A percentile compares a stretch with the other conserved stretches of the same genome.
These are phyloP conservation scores for Apiotrichum akiyoshidainum DNA, from an alignment of 1,284 basidiomycete species.

Conservation along the genomic window DNA sequence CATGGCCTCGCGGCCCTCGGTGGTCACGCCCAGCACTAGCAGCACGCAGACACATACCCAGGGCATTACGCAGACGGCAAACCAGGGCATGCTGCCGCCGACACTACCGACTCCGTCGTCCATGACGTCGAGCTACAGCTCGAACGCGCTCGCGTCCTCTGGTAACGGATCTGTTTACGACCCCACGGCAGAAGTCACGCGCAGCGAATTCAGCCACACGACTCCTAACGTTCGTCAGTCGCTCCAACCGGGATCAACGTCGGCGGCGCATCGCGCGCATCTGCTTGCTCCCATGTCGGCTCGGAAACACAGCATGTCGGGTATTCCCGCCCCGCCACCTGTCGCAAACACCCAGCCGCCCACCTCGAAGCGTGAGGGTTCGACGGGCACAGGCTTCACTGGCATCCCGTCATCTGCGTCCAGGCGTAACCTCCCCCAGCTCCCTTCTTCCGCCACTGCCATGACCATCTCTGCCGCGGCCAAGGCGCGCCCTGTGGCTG, in stretches of 20 bases:
- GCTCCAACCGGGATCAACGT: constrained; percentile 23
- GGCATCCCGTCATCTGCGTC: constrained; percentile 30
- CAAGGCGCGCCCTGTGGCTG: constrained; percentile 26
- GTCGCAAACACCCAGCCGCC: background rate
- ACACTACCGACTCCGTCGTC: constrained; percentile 20
- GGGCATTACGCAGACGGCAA: background rate
- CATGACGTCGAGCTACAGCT: constrained; percentile 19
- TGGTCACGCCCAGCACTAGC: constrained; percentile 18
- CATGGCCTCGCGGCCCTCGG: constrained; percentile 62
- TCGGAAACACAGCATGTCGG: constrained; percentile 23
- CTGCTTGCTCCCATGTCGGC: constrained; percentile 43
- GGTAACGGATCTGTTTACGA: constrained; percentile 7
- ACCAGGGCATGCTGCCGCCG: constrained; percentile 32
- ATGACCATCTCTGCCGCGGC: constrained; percentile 43
- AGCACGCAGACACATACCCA: background rate
- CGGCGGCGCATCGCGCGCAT: constrained; percentile 37
- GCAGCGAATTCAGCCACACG: constrained; percentile 13
- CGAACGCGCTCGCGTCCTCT: constrained; percentile 6
- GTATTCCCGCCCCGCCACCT: constrained; percentile 19
- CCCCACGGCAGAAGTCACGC: constrained; percentile 9
- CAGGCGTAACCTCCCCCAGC: constrained; percentile 62
- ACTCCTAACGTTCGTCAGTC: constrained; percentile 13
- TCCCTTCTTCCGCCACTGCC: constrained; percentile 39
- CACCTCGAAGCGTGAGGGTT: constrained; percentile 6
- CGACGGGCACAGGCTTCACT: constrained; percentile 7